Percentiles rank a stretch among this genome's conserved stretches.
Evolutionary conservation across 148 eudicot species (phyloP).

Genomic region (Camellia lanceoleosa): DNA sequence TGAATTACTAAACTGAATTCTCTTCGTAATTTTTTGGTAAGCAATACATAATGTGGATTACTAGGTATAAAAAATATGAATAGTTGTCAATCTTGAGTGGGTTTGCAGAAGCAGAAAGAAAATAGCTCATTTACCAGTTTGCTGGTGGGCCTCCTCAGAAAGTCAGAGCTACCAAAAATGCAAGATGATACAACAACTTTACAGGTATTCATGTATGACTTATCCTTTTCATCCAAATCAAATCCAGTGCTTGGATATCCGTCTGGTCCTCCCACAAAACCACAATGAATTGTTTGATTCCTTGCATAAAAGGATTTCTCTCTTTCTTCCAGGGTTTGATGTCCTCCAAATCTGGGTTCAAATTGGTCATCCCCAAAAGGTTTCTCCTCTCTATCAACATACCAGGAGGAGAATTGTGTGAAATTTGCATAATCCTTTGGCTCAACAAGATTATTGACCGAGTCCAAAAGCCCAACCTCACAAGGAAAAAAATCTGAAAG

Average conservation of each 20-base stretch:
- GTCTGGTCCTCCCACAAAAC: slow-evolving; percentile 73
- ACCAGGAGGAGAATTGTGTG: slow-evolving; percentile 49
- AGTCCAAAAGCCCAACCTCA: slow-evolving; percentile 55
- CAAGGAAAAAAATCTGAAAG: slow-evolving; percentile 70
- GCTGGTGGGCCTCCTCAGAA: slow-evolving; percentile 86
- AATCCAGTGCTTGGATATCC: slow-evolving; percentile 69
- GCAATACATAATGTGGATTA: background rate
- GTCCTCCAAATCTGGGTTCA: slow-evolving; percentile 83
- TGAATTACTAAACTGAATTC: background rate
- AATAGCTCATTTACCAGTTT: slow-evolving; percentile 52
- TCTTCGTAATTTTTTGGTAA: background rate
- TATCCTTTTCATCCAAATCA: slow-evolving; percentile 73
- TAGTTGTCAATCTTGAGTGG: background rate
- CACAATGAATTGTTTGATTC: slow-evolving; percentile 86
- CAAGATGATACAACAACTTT: slow-evolving; percentile 82
- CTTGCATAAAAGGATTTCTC: slow-evolving; percentile 63
- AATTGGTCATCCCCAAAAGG: slow-evolving; percentile 25
- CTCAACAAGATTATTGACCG: slow-evolving; percentile 59
- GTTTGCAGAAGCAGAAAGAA: slow-evolving; percentile 11
- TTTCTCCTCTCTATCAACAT: slow-evolving; percentile 51
- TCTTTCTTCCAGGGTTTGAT: slow-evolving; percentile 79
- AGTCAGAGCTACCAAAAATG: slow-evolving; percentile 97
- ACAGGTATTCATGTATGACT: slow-evolving; percentile 63
- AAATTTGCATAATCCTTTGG: slow-evolving; percentile 60
- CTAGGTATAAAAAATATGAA: background rate